Evolutionary conservation across 2,329 filamentous ascomycete species (phyloP), one percentile per base, ranked within the genome.

Genomic region (Alternaria arborescens): DNA sequence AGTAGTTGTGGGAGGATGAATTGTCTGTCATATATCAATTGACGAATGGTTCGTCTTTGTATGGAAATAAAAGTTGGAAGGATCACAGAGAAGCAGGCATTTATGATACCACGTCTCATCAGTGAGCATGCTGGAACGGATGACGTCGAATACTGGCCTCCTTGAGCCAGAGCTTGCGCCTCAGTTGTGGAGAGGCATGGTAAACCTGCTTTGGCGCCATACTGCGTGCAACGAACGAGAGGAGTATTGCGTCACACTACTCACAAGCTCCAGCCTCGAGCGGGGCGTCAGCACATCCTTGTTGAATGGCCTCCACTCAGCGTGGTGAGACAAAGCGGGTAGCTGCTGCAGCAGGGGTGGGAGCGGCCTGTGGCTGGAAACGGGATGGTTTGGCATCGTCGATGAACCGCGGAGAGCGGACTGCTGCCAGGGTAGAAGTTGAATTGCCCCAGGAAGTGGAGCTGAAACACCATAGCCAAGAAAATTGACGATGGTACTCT

Each of bases 11-110:
- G 64, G 77, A 77, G 53, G 80, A 80, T 69, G 80, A 80, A 68
- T 82, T 80, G 72, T 79, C 79, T 72, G 80, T 81, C 82, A 84
- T 84, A 77, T 81, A 82, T 78, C 72, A 69, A 67, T 75, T 73
- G 74, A 77, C 74, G 74, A 74, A 67, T 65, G 62, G 67, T 58
- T 74, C 73, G 72, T 73, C 71, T 75, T 73, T 70, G 70, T 70
- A 76, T 62, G 59, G 26, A 8, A n/a, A 11, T 58, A 57, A 65
- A 22, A 42, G 38, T 12, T 3, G 34, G 20, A 30, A 52, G 53
- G 40, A 47, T 28, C 32, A 41, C 46, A 52, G 53, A 57, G 53
- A 46, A 57, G 62, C 65, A 63, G 61, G 67, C 66, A 67, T 75
- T 76, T 77, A 77, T 77, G 73, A 69, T 60, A 65, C 56, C 63